Conservation (phyloP, 2,329 filamentous ascomycete genomes). For the Lasiodiplodia citricola region DNA sequence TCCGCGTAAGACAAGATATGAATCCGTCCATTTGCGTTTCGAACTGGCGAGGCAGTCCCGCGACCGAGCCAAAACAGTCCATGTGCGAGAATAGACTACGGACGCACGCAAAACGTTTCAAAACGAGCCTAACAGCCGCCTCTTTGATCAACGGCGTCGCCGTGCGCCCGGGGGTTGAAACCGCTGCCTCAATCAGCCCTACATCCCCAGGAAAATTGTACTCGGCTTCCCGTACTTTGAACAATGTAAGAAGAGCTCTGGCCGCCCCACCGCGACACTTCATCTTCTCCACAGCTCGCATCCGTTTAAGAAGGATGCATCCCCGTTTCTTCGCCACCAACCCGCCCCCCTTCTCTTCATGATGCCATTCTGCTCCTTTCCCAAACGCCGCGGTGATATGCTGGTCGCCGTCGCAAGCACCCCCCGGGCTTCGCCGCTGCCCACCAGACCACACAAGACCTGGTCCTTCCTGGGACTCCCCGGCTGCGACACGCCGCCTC, state of each 20-base stretch:
- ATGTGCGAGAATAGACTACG: background rate
- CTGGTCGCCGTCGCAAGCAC: constrained; percentile 9
- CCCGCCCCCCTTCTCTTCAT: background rate
- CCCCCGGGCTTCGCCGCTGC: background rate
- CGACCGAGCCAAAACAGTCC: constrained; percentile 3
- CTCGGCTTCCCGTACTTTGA: background rate
- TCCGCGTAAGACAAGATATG: background rate
- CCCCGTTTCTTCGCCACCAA: background rate
- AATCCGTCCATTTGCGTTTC: background rate
- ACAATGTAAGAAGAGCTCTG: background rate
- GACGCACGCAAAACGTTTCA: background rate
- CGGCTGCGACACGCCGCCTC: constrained; percentile 2
- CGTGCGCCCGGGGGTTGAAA: constrained; percentile 4
- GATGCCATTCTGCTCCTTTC: constrained; percentile 4
- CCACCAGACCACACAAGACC: constrained; percentile 3
- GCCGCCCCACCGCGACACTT: background rate
- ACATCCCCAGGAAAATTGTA: background rate
- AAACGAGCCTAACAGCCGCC: background rate
- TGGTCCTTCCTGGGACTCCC: background rate
- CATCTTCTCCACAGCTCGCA: background rate
- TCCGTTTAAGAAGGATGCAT: background rate
- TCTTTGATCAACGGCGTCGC: background rate
- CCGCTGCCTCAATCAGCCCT: constrained; percentile 2
- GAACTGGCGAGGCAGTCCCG: background rate
- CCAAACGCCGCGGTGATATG: constrained; percentile 3